These are phyloP conservation scores for Pseudisothecium myosuroides DNA, from an alignment of 225 moss, liverwort and hornwort species.

Conservation along the genomic window DNA sequence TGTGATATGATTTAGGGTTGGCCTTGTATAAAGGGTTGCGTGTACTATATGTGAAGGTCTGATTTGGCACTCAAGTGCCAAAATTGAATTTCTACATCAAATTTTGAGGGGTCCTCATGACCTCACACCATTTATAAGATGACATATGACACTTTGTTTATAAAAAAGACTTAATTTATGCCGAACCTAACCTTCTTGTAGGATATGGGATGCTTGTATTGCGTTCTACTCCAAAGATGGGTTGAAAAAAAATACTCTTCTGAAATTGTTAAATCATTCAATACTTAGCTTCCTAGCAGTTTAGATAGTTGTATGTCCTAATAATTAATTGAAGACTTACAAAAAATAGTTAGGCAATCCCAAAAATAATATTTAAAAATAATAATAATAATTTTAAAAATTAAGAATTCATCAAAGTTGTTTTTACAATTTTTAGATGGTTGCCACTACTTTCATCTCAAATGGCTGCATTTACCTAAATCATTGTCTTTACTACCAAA, in stretches of 20 bases:
- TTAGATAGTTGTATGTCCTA: rapidly evolving
- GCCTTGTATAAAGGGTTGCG: too few species aligned
- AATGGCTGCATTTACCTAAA: rapidly evolving
- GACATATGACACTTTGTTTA: too few species aligned
- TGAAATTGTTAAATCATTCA: not conserved
- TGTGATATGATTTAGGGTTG: too few species aligned
- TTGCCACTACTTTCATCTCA: not conserved
- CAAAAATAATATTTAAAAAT: not conserved
- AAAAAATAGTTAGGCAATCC: not conserved
- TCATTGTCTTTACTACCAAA: too few species aligned
- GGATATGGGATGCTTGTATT: not conserved
- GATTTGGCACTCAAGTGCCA: too few species aligned
- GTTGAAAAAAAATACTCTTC: not conserved
- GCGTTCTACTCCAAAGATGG: not conserved
- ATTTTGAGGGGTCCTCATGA: too few species aligned
- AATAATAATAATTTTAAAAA: rapidly evolving
- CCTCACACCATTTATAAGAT: too few species aligned
- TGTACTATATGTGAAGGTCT: too few species aligned
- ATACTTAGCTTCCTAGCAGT: rapidly evolving
- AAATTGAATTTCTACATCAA: too few species aligned
- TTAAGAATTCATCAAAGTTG: too few species aligned
- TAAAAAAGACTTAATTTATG: too few species aligned
- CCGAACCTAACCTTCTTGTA: too few species aligned
- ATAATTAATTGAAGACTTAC: not conserved
- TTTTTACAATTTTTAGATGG: not conserved